phyloP scores from a whole-genome alignment of 768 basidiomycete species.

The Russula abietina region DNA sequence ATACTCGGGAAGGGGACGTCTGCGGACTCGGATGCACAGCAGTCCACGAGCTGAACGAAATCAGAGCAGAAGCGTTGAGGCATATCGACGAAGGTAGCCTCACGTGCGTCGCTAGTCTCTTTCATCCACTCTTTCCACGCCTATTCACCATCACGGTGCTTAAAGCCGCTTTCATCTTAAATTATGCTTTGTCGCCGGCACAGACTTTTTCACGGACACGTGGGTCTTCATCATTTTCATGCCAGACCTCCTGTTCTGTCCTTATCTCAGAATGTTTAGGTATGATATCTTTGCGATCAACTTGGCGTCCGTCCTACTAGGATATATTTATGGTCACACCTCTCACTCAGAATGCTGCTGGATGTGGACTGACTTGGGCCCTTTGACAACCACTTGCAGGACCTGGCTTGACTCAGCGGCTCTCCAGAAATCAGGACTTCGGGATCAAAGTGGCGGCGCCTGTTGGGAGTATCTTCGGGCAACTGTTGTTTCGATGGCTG shows the following conservation, averaged over 20 bases:
- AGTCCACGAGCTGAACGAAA: constrained; percentile 46
- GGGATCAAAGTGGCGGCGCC: constrained; percentile 41
- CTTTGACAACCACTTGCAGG: background rate
- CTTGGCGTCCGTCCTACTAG: constrained; percentile 76
- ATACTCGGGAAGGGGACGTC: background rate
- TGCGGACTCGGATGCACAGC: background rate
- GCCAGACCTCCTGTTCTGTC: background rate
- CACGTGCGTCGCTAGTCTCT: constrained; percentile 43
- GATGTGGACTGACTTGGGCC: background rate
- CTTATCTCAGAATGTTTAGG: constrained; percentile 29
- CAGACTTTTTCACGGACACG: constrained; percentile 90
- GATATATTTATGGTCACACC: constrained; percentile 60
- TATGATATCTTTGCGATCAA: constrained; percentile 90
- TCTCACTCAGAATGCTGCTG: background rate
- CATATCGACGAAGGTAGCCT: constrained; percentile 85
- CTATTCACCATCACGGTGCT: background rate
- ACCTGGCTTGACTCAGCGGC: background rate
- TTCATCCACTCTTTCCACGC: background rate
- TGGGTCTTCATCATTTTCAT: constrained; percentile 29
- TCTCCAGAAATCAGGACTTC: constrained; percentile 27
- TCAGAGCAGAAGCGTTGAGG: constrained; percentile 70
- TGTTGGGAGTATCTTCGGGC: constrained; percentile 38
- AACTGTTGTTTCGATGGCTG: constrained; percentile 41
- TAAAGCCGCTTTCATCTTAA: constrained; percentile 46
- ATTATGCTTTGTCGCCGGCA: constrained; percentile 48